Percentiles rank a stretch among this genome's conserved stretches.
phyloP scores from a whole-genome alignment of 2,329 filamentous ascomycete genomes.

The Pseudogymnoascus sp. region DNA sequence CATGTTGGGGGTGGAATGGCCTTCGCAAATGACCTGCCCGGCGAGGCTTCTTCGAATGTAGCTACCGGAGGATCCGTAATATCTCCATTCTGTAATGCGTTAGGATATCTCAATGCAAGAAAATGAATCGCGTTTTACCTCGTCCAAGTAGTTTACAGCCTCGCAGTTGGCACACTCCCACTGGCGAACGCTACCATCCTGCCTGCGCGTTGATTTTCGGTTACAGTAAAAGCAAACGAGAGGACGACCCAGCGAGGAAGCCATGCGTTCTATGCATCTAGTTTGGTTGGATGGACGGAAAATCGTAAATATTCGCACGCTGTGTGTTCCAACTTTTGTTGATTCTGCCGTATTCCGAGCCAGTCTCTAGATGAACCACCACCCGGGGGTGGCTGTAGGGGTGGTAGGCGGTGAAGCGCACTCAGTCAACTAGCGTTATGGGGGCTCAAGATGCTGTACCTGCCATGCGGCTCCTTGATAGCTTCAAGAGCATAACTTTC shows the following conservation, averaged over 20 bases:
- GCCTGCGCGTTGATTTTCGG: conserved; percentile 53
- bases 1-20: conserved; percentile 34
- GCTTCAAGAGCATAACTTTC: not conserved
- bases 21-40: conserved; percentile 39
- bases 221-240: conserved; percentile 82
- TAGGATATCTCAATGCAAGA: conserved; percentile 8
- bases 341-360: conserved; percentile 1
- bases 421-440: not conserved
- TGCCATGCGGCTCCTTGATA: not conserved
- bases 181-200: conserved; percentile 50
- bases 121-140: conserved; percentile 46
- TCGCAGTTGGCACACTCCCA: conserved; percentile 76
- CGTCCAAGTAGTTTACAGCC: conserved; percentile 81
- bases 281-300: not conserved
- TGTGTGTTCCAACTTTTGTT: not conserved
- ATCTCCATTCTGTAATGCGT: conserved; percentile 60
- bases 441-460: not conserved
- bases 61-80: conserved; percentile 77
- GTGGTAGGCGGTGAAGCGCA: not conserved
- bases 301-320: not conserved
- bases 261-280: conserved; percentile 9
- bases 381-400: not conserved
- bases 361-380: not conserved
- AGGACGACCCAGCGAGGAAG: conserved; percentile 27
- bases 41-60: conserved; percentile 42